phyloP scores from a whole-genome alignment of 441 rosid genomes.

The Jatropha multifida region DNA sequence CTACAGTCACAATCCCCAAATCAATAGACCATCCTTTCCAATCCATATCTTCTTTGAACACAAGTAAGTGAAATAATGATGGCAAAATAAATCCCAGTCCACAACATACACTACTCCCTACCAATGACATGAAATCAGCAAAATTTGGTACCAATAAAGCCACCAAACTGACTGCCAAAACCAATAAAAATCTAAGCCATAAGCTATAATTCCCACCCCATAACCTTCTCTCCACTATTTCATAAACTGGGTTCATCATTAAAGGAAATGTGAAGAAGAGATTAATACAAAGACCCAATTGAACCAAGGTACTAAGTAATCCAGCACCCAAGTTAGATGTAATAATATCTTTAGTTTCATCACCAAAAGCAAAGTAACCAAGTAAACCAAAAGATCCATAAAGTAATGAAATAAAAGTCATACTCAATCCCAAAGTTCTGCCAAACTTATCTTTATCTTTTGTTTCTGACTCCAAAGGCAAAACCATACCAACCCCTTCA shows the following conservation, averaged over 20 bases:
- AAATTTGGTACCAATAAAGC: conserved; percentile 79
- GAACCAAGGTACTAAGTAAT: conserved; percentile 47
- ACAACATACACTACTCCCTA: conserved; percentile 82
- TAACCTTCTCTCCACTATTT: conserved; percentile 67
- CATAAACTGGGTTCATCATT: conserved; percentile 87
- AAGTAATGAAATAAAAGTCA: conserved; percentile 50
- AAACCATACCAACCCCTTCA: conserved; percentile 78
- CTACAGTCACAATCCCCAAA: conserved; percentile 45
- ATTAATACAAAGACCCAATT: conserved; percentile 68
- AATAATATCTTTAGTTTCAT: conserved; percentile 61
- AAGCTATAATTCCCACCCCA: conserved; percentile 53
- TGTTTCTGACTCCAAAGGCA: conserved; percentile 75
- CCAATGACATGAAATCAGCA: conserved; percentile 74
- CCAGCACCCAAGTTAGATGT: conserved; percentile 74
- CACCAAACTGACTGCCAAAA: conserved; percentile 51
- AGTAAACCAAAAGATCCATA: conserved; percentile 68
- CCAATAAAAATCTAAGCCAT: conserved; percentile 76
- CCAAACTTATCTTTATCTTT: conserved; percentile 65
- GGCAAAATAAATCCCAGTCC: conserved; percentile 76
- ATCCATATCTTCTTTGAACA: conserved; percentile 62
- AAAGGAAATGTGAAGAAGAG: conserved; percentile 82
- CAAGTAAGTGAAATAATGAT: conserved; percentile 62
- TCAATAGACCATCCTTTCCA: conserved; percentile 52
- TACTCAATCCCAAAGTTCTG: conserved; percentile 41
- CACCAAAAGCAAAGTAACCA: conserved; percentile 79